Base-by-base conservation (phyloP, 148 eudicot species). In the Heliosperma pusillum region DNA sequence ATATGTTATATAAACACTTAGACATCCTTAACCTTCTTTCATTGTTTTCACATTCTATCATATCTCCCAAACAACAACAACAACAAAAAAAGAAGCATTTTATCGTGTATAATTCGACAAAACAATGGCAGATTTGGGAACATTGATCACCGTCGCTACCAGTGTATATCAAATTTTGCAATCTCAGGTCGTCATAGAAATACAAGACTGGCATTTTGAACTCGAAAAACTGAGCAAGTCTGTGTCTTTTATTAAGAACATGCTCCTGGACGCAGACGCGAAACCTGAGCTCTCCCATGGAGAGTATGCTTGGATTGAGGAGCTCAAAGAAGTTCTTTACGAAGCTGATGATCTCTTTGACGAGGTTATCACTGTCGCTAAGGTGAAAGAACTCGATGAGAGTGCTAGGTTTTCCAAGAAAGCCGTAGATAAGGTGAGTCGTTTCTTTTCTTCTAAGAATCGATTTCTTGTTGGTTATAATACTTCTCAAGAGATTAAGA, bases 361-460 rank as follows among this genome's bases (percentile, higher is more conserved):
- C n/a, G 69, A 66, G 50, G 69, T 66, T 11, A 66, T 66, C 20
- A 66, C 69, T 17, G 7, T 66, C 10, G 50, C 50, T 3, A 64
- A 27, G 20, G 9, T 15, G 9, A 66, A 66, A 24, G 47, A 30
- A 33, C 47, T 66, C 33, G 69, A 6, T 30, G 50, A 0, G 9
- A 24, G 47, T 66, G 13, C 25, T 33, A 36, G 19, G 24, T 20
- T 36, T 2, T 66, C 69, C 3, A 66, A 66, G 45, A 66, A 36
- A 50, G 11, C 36, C 25, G 36, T 66, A 36, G 50, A 66, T 66
- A 66, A 66, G 50, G 47, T 66, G 25, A 66, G 21, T 19, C 45
- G 17, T 20, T 66, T 66, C 50, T 66, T 66, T 66, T 66, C 69
- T 19, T 66, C 69, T 19, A 66, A 66, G 25, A 33, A 66, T 66